Conservation (phyloP, 2,329 filamentous ascomycete species). For the Fusarium xyrophilum region DNA sequence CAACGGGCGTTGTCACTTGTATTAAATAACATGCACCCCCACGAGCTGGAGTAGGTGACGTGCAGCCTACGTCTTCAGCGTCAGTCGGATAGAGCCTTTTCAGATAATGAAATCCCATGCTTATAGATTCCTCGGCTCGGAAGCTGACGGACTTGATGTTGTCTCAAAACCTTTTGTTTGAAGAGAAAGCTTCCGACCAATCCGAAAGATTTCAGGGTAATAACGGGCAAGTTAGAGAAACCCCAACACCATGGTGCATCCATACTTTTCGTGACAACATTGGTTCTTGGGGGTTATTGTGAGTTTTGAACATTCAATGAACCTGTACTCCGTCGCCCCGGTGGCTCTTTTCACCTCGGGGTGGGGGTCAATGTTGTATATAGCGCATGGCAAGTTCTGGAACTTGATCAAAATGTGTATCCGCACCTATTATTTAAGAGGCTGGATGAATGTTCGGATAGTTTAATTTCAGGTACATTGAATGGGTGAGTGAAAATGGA, state of each 20-base stretch:
- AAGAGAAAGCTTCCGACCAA: not conserved
- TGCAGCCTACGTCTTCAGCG: not conserved
- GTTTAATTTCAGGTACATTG: slow-evolving; percentile 18
- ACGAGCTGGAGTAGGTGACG: not conserved
- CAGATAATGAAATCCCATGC: not conserved
- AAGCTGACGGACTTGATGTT: not conserved
- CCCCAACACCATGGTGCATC: not conserved
- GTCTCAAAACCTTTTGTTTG: not conserved
- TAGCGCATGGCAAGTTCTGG: slow-evolving; percentile 26
- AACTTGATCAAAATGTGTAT: slow-evolving; percentile 19
- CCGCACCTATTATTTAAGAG: not conserved
- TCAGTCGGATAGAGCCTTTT: not conserved
- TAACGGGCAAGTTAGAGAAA: not conserved
- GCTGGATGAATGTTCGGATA: slow-evolving; percentile 11
- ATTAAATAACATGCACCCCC: not conserved
- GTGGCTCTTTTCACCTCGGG: slow-evolving; percentile 10
- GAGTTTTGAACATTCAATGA: not conserved
- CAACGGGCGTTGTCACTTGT: not conserved
- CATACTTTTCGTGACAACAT: not conserved
- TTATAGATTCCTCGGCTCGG: not conserved
- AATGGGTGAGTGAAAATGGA: slow-evolving; percentile 13
- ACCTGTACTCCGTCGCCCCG: not conserved
- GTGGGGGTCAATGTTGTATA: slow-evolving; percentile 28
- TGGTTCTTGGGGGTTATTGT: not conserved
- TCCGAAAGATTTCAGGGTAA: not conserved